Conservation (phyloP, 2,329 filamentous ascomycete species). For the Paracamarosporium sp. region DNA sequence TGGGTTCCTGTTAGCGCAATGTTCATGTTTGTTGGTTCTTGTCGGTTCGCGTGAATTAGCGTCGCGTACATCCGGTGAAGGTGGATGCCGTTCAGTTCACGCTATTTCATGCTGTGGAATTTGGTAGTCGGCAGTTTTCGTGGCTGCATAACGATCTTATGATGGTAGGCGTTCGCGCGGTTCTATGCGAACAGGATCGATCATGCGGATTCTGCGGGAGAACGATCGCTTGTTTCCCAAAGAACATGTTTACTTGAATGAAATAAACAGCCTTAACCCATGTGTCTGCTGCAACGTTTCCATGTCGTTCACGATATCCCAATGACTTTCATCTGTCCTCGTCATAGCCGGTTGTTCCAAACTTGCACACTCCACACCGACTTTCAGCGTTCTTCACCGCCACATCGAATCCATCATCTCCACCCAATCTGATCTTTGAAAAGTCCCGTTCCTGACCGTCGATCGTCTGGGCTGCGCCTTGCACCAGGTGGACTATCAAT, state of each 20-base stretch:
- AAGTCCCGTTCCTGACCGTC: not conserved
- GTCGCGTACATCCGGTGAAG: not conserved
- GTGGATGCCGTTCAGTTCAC: not conserved
- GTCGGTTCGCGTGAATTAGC: not conserved
- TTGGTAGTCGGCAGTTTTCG: not conserved
- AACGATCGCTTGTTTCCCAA: not conserved
- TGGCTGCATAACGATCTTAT: not conserved
- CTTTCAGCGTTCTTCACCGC: constrained; percentile 22
- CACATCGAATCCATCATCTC: constrained; percentile 2
- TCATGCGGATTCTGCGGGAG: not conserved
- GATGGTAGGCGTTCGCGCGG: not conserved
- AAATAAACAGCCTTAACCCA: too few relatives aligned
- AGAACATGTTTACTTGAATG: not conserved
- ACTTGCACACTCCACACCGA: constrained; percentile 15
- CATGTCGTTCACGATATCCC: too few relatives aligned
- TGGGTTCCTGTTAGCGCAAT: not conserved
- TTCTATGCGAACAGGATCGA: not conserved
- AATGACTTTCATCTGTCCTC: too few relatives aligned
- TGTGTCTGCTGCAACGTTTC: too few relatives aligned
- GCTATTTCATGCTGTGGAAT: not conserved
- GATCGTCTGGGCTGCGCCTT: not conserved
- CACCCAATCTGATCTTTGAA: not conserved
- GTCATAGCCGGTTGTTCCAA: not conserved
- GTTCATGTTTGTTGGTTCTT: not conserved
- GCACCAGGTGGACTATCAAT: not conserved